phyloP scores from a whole-genome alignment of 495 filamentous ascomycete species.

The Neurospora tetrasperma region DNA sequence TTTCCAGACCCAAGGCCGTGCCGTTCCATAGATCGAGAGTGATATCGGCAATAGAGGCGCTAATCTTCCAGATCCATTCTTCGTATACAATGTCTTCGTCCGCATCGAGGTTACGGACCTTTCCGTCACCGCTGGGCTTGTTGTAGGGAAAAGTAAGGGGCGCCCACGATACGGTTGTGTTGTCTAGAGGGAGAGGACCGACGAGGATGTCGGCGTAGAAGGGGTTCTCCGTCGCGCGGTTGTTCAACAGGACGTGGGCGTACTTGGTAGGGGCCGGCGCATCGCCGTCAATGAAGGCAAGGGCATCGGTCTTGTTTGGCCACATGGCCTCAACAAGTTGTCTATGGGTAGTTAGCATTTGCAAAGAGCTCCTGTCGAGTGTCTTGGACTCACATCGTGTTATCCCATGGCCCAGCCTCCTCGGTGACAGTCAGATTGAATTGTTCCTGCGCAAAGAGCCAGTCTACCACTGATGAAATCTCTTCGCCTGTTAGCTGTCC shows the following conservation, averaged over 20 bases:
- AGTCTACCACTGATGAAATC: conserved; percentile 21
- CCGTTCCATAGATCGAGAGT: conserved; percentile 25
- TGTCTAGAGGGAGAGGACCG: conserved; percentile 38
- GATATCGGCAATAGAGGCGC: conserved; percentile 17
- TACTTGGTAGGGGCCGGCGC: conserved; percentile 31
- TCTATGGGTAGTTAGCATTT: conserved; percentile 4
- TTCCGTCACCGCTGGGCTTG: conserved; percentile 22
- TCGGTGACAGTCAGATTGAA: conserved; percentile 27
- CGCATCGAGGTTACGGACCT: conserved; percentile 31
- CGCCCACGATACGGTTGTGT: conserved; percentile 24
- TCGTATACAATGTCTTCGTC: conserved; percentile 17
- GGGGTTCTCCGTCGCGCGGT: conserved; percentile 30
- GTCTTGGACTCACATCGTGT: conserved; percentile 15
- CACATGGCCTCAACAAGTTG: conserved; percentile 35
- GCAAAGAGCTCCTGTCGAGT: background rate
- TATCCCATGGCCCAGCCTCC: conserved; percentile 25
- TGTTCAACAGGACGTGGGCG: conserved; percentile 35
- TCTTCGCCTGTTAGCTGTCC: conserved; percentile 22
- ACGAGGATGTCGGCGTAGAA: conserved; percentile 36
- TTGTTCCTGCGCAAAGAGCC: conserved; percentile 23
- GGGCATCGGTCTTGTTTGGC: conserved; percentile 44
- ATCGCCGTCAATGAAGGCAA: conserved; percentile 33
- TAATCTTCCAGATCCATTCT: conserved; percentile 22
- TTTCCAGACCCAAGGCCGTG: conserved; percentile 19
- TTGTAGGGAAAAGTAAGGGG: conserved; percentile 36